Conservation (phyloP, 2,329 filamentous ascomycete genomes). For the Aspergillus thermomutatus region DNA sequence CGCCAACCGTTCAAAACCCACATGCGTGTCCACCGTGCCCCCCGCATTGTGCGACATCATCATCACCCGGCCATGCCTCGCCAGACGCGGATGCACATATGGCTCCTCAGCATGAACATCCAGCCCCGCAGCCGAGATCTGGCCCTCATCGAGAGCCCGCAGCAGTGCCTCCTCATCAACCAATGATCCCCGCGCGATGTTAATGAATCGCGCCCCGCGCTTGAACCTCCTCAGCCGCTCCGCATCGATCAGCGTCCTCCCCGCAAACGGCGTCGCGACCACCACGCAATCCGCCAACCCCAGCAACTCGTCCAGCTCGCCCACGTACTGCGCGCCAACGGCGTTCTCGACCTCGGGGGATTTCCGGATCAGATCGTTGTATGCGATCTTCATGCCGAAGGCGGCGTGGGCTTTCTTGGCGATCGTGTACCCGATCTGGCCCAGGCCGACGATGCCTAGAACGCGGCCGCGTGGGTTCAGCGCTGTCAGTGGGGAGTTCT, state of each 20-base stretch:
- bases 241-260: slow-evolving; percentile 42
- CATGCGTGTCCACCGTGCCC: slow-evolving; percentile 47
- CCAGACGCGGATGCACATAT: slow-evolving; percentile 44
- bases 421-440: slow-evolving; percentile 62
- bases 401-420: slow-evolving; percentile 56
- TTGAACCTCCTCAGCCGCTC: slow-evolving; percentile 48
- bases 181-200: slow-evolving; percentile 51
- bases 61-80: slow-evolving; percentile 42
- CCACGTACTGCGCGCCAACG: slow-evolving; percentile 41
- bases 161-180: slow-evolving; percentile 50
- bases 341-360: slow-evolving; percentile 35
- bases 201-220: slow-evolving; percentile 46
- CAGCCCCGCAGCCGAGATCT: slow-evolving; percentile 47
- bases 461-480: slow-evolving; percentile 61
- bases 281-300: slow-evolving; percentile 45
- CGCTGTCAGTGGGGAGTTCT: slow-evolving; percentile 56
- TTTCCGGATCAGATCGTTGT: slow-evolving; percentile 49
- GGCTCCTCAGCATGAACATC: slow-evolving; percentile 57
- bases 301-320: slow-evolving; percentile 44
- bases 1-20: slow-evolving; percentile 45
- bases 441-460: slow-evolving; percentile 67
- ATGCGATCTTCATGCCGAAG: slow-evolving; percentile 65
- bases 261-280: slow-evolving; percentile 44
- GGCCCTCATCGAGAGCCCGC: slow-evolving; percentile 46
- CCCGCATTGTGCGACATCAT: slow-evolving; percentile 49